Conservation (phyloP, 306 rosid species). For the Cucumis melo region DNA sequence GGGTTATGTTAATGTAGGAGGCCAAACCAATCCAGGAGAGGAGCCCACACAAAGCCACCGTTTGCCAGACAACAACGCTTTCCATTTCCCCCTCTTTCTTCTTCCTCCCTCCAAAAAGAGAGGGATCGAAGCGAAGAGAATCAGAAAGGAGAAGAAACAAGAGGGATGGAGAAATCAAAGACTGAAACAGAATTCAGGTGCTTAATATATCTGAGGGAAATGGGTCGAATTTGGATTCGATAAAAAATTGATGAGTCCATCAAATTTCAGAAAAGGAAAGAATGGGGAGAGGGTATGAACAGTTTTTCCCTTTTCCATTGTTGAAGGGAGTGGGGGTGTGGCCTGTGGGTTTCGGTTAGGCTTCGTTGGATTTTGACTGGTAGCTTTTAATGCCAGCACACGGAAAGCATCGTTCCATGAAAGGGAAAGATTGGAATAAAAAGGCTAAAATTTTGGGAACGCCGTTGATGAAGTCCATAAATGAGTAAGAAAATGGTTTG, state of each 20-base stretch:
- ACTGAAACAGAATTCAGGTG: background rate
- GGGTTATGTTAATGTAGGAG: constrained; percentile 56
- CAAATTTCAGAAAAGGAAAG: background rate
- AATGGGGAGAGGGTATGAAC: background rate
- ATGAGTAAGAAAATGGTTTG: too few relatives aligned
- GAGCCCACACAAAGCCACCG: constrained; percentile 47
- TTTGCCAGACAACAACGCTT: constrained; percentile 49
- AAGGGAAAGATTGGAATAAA: background rate
- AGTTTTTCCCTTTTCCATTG: background rate
- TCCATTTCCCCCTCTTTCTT: constrained; percentile 34
- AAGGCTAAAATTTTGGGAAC: background rate
- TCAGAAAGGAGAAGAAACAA: constrained; percentile 3
- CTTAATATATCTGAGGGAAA: background rate
- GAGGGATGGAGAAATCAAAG: background rate
- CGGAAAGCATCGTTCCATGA: background rate
- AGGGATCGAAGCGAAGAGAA: constrained; percentile 4
- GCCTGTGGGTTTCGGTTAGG: background rate
- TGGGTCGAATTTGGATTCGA: background rate
- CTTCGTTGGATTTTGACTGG: background rate
- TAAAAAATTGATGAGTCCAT: background rate
- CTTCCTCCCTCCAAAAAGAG: constrained; percentile 12
- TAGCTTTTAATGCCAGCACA: background rate
- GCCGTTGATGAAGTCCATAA: background rate
- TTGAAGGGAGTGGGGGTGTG: background rate
- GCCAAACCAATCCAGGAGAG: constrained; percentile 40